Evolutionary conservation across 371 early-diverging fungal species (phyloP).

Genomic region (Lichtheimia ramosa): DNA sequence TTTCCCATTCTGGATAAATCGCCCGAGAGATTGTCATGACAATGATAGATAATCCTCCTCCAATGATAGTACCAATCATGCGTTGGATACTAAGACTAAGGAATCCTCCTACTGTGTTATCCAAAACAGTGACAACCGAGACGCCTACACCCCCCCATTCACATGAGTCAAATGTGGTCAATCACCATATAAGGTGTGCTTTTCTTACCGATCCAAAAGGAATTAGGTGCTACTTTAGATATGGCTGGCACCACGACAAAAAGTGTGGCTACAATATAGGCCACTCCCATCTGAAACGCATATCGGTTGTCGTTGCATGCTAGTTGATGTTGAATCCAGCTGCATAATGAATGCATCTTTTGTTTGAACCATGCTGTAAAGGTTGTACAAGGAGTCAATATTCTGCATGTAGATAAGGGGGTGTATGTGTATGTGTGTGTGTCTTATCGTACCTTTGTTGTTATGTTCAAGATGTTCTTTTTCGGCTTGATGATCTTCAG

Average conservation of each 20-base stretch:
- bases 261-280: constrained; percentile 13
- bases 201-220: constrained; percentile 24
- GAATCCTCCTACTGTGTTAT: constrained; percentile 38
- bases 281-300: constrained; percentile 17
- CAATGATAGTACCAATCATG: constrained; percentile 33
- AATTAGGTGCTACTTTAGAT: constrained; percentile 9
- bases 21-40: constrained; percentile 31
- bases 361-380: too few species aligned
- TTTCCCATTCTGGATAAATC: constrained; percentile 30
- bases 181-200: too few species aligned
- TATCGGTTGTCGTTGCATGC: constrained; percentile 15
- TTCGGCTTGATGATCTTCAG: too few species aligned
- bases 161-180: background rate
- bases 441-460: too few species aligned
- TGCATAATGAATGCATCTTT: background rate
- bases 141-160: constrained; percentile 18
- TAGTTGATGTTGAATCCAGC: constrained; percentile 1
- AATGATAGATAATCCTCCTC: constrained; percentile 29
- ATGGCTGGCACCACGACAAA: constrained; percentile 14
- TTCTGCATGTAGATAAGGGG: too few species aligned
- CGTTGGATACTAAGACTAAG: constrained; percentile 32
- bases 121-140: constrained; percentile 35
- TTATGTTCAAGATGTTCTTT: too few species aligned
- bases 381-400: too few species aligned
- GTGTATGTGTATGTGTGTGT: too few species aligned